A percentile compares a stretch with the other conserved stretches of the same genome.
These are phyloP conservation scores for Usnea hakonensis DNA, from an alignment of 495 filamentous ascomycete species.

Conservation along the genomic window DNA sequence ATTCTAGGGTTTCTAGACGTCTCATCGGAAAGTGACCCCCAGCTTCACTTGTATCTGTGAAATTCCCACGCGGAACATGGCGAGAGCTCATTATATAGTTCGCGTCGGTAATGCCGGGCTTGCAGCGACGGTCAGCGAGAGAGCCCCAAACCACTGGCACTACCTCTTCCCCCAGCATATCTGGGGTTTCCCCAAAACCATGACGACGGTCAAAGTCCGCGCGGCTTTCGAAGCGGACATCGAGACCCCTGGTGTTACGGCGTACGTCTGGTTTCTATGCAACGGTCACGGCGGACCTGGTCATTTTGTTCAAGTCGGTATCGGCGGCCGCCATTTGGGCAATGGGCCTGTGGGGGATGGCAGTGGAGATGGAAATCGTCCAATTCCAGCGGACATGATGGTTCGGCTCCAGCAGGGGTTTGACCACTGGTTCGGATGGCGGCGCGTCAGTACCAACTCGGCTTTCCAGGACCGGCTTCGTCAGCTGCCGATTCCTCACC, in stretches of 20 bases:
- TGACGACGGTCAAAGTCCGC: conserved; percentile 22
- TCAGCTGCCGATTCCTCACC: conserved; percentile 17
- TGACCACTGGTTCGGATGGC: conserved; percentile 24
- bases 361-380: conserved; percentile 9
- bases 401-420: conserved; percentile 18
- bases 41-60: too few species aligned
- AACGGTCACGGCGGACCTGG: conserved; percentile 22
- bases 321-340: conserved; percentile 19
- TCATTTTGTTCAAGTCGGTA: conserved; percentile 21
- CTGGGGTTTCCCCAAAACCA: conserved; percentile 20
- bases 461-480: conserved; percentile 15
- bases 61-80: conserved; percentile 3
- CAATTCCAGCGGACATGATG: conserved; percentile 20
- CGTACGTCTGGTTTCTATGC: conserved; percentile 25
- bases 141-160: conserved; percentile 22
- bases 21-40: too few species aligned
- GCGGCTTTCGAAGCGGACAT: conserved; percentile 20
- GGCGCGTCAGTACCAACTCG: conserved; percentile 7
- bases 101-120: conserved; percentile 17
- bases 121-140: conserved; percentile 10
- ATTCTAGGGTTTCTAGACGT: too few species aligned
- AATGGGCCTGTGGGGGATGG: conserved; percentile 17
- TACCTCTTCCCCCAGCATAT: conserved; percentile 22
- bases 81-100: conserved; percentile 19
- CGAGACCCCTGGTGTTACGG: conserved; percentile 12